Base-by-base conservation (phyloP, 2,329 filamentous ascomycete genomes). In the Zasmidium cellare region DNA sequence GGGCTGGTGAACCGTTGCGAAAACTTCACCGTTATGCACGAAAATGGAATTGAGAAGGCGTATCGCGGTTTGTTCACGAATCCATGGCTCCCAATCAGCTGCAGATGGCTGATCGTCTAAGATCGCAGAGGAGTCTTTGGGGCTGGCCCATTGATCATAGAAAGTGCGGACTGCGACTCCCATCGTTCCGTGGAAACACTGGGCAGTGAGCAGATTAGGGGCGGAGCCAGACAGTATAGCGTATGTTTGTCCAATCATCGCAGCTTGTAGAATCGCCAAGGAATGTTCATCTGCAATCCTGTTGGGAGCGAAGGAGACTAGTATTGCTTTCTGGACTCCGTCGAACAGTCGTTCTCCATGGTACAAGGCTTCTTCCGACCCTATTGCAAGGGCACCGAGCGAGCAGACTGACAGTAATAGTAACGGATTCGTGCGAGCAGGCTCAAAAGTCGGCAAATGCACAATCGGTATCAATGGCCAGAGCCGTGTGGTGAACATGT, bases 341-440 rank as follows among this genome's bases (percentile, higher is more conserved):
- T 58, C 51, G 22, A 58, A 58, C 5, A 58, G 24, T n/a, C 56
- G 41, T 20, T 53, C 51, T 18, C 51, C 46, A 49, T 58, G 48
- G 45, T 20, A 31, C 16, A 48, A 14, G 20, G 56, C 51, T n/a
- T 19, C 28, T 22, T 51, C 51, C 2, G 49, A 50, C 3, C 56
- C 56, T 19, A 55, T 35, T 7, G 56, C 56, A 24, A 58, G 38
- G 5, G 56, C 56, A 22, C 56, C 56, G 20, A 58, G 49, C 11
- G 56, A 52, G 47, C 56, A 58, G 2, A 58, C 53, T 14, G 56
- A 53, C 3, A 58, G 51, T 14, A 58, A 31, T 9, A 58, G 51
- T 18, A 58, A 45, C 19, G 56, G 56, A 44, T 58, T 25, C 25
- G 56, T 58, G 19, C 51, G 51, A 9, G 56, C 46, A 11, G 56